phyloP scores from a whole-genome alignment of 2,329 filamentous ascomycete species.

The Pseudocercospora fijiensis region DNA sequence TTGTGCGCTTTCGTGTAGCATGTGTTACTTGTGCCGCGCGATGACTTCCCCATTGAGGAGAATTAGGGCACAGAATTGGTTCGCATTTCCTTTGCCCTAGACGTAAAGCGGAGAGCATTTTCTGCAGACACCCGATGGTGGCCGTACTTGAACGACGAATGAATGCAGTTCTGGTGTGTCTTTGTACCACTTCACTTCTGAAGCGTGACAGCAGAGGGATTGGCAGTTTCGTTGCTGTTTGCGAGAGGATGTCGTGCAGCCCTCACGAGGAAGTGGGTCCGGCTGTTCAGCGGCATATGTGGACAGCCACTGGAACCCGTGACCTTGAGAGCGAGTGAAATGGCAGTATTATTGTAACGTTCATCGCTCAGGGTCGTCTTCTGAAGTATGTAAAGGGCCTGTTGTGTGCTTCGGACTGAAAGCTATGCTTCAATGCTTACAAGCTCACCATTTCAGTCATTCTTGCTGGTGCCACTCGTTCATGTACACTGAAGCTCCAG shows the following conservation, averaged over 20 bases:
- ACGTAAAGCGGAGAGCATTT: not conserved
- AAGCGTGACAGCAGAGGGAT: not conserved
- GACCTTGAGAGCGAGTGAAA: not conserved
- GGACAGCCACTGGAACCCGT: not conserved
- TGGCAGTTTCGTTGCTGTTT: not conserved
- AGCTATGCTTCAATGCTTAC: not conserved
- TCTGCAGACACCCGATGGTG: not conserved
- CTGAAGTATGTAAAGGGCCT: not conserved
- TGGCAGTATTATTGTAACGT: not conserved
- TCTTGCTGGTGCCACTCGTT: no score
- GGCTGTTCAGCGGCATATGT: constrained; percentile 1
- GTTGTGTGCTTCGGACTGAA: not conserved
- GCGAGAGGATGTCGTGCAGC: not conserved
- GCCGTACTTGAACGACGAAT: not conserved
- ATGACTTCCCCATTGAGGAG: not conserved
- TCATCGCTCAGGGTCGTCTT: not conserved
- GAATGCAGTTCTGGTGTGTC: not conserved
- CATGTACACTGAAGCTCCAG: no score
- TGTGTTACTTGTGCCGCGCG: not conserved
- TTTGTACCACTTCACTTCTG: not conserved
- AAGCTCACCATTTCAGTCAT: not conserved
- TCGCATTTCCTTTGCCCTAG: not conserved
- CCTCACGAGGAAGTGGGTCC: not conserved
- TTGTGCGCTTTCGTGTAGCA: not conserved
- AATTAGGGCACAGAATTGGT: not conserved